These are phyloP conservation scores for Lentinula aciculospora DNA, from an alignment of 768 basidiomycete species.

Conservation along the genomic window DNA sequence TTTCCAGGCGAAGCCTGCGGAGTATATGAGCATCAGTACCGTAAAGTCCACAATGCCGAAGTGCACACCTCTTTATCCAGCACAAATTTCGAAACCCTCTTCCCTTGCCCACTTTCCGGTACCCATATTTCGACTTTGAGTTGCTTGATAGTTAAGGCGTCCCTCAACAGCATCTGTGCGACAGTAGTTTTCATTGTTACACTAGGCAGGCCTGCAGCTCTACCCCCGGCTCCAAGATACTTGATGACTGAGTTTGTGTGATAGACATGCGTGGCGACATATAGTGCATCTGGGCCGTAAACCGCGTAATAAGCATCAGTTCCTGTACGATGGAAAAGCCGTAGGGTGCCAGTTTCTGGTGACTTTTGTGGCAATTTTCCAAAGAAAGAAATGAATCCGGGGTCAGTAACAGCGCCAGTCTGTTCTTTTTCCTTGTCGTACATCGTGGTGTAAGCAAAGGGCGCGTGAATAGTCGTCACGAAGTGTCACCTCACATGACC, in stretches of 20 bases:
- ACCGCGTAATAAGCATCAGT: conserved; percentile 75
- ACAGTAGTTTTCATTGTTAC: conserved; percentile 73
- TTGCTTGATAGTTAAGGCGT: conserved; percentile 86
- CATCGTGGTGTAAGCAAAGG: conserved; percentile 24
- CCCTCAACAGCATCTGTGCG: conserved; percentile 78
- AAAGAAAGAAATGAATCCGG: conserved; percentile 76
- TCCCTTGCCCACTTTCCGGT: conserved; percentile 66
- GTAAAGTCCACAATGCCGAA: neutral
- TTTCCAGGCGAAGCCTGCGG: conserved; percentile 57
- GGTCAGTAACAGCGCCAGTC: conserved; percentile 61
- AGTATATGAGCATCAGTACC: neutral
- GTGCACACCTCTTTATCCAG: conserved; percentile 71
- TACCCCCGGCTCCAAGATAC: conserved; percentile 69
- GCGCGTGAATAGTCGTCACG: neutral
- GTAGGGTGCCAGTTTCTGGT: conserved; percentile 74
- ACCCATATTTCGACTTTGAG: conserved; percentile 90
- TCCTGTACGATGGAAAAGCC: conserved; percentile 73
- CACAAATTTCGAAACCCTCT: conserved; percentile 69
- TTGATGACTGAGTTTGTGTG: conserved; percentile 92
- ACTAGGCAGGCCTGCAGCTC: conserved; percentile 58
- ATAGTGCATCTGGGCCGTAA: conserved; percentile 86
- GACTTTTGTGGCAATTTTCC: conserved; percentile 55
- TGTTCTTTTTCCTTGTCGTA: conserved; percentile 48
- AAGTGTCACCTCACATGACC: neutral
- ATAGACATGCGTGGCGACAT: conserved; percentile 76